These are phyloP conservation scores for Mycena belliarum DNA, from an alignment of 768 basidiomycete genomes.

Conservation along the genomic window DNA sequence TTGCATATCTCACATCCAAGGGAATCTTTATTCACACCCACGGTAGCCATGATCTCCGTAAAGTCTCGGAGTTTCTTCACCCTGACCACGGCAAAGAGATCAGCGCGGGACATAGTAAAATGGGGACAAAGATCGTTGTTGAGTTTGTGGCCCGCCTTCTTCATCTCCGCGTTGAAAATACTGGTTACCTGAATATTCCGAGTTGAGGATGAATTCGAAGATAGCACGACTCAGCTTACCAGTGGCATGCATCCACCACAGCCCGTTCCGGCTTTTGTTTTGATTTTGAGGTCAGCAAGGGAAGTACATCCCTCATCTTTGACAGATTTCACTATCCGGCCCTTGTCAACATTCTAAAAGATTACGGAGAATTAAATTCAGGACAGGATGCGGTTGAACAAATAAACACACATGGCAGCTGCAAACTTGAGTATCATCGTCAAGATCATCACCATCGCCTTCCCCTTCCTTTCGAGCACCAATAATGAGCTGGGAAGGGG, in stretches of 20 bases:
- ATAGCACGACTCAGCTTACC: conserved; percentile 33
- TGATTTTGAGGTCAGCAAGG: conserved; percentile 57
- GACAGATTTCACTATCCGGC: conserved; percentile 51
- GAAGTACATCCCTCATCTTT: conserved; percentile 41
- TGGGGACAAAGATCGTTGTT: conserved; percentile 66
- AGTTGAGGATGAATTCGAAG: conserved; percentile 5
- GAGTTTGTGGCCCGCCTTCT: conserved; percentile 60
- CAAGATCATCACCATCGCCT: conserved; percentile 64
- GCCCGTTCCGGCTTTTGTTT: conserved; percentile 72
- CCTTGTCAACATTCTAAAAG: conserved; percentile 62
- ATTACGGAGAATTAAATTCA: background rate
- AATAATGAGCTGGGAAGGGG: conserved; percentile 68
- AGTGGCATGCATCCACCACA: conserved; percentile 77
- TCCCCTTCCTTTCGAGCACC: conserved; percentile 52
- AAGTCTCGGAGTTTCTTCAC: conserved; percentile 64
- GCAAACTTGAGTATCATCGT: conserved; percentile 73
- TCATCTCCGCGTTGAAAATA: conserved; percentile 60
- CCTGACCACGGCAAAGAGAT: conserved; percentile 67
- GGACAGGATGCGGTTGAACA: no score
- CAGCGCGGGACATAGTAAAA: conserved; percentile 62
- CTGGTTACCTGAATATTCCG: conserved; percentile 23
- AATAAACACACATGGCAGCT: conserved; percentile 54
- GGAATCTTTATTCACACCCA: conserved; percentile 47
- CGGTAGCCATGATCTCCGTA: conserved; percentile 49
- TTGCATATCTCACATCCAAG: conserved; percentile 77